Conservation (phyloP, 78 protist genomes). For the Dictyostelium capitatum region DNA sequence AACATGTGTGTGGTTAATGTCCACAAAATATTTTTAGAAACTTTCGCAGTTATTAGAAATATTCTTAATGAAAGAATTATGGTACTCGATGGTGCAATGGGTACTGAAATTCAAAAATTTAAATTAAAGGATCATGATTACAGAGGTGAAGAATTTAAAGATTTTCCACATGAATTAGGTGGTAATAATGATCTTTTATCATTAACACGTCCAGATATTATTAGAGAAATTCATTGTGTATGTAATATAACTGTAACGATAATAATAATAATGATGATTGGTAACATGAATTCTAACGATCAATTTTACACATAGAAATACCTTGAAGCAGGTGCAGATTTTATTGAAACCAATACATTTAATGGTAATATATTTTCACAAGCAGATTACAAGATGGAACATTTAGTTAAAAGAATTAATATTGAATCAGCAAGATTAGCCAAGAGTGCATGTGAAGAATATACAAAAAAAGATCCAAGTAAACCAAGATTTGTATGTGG, state of each 20-base stretch:
- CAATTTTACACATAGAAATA: slow-evolving; percentile 84
- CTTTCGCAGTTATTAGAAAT: slow-evolving; percentile 16
- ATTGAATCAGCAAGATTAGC: slow-evolving; percentile 88
- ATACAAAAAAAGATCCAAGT: slow-evolving; percentile 68
- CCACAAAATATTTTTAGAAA: slow-evolving; percentile 2
- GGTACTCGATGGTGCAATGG: slow-evolving; percentile 99
- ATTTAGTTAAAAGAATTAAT: slow-evolving; percentile 85
- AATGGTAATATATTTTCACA: slow-evolving; percentile 93
- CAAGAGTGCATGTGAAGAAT: slow-evolving; percentile 60
- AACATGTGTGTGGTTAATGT: no score
- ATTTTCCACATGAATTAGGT: slow-evolving; percentile 92
- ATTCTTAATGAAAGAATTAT: slow-evolving; percentile 88
- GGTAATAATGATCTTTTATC: slow-evolving; percentile 98
- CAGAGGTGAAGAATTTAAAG: slow-evolving; percentile 93
- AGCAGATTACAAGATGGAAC: slow-evolving; percentile 96
- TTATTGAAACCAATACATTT: slow-evolving; percentile 99
- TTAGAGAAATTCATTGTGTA: slow-evolving; percentile 91
- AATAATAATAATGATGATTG: background rate
- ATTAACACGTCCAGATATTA: slow-evolving; percentile 95
- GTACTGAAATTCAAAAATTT: slow-evolving; percentile 96
- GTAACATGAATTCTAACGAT: background rate
- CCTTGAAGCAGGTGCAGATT: slow-evolving; percentile 98
- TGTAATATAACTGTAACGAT: no score
- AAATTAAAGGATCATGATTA: slow-evolving; percentile 95
- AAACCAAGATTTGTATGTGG: slow-evolving; percentile 96